Percentiles rank a stretch among this genome's conserved stretches.
These are phyloP conservation scores for Leucaena leucocephala DNA, from an alignment of 306 rosid genomes.

Conservation along the genomic window DNA sequence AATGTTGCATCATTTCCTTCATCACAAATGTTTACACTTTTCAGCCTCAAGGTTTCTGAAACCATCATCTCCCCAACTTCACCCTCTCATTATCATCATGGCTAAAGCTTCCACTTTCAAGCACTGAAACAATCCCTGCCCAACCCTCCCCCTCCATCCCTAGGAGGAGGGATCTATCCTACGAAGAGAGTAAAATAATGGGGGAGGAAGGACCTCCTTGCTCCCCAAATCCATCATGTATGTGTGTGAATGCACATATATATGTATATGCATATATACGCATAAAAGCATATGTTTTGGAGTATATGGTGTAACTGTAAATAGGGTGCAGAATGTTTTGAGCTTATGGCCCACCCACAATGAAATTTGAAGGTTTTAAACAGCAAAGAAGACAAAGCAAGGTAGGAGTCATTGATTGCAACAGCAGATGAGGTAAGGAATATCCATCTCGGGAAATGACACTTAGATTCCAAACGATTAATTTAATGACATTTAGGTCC, in stretches of 20 bases:
- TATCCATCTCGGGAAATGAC: neutral
- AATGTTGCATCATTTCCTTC: neutral
- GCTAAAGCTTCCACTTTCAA: too few relatives aligned
- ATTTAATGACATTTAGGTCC: neutral
- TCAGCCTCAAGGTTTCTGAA: constrained; percentile 4
- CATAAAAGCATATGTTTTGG: neutral
- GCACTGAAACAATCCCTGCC: neutral
- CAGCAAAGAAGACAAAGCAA: neutral
- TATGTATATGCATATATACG: neutral
- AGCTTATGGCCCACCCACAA: neutral
- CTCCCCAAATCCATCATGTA: too few relatives aligned
- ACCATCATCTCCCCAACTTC: neutral
- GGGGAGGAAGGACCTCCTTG: neutral
- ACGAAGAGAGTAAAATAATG: neutral
- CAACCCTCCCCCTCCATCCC: neutral
- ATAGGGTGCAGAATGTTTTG: neutral
- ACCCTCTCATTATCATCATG: neutral
- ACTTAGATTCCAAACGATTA: neutral
- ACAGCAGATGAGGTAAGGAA: neutral
- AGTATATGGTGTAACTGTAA: neutral
- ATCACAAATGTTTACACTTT: neutral
- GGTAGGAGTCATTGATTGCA: neutral
- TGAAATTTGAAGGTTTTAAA: neutral
- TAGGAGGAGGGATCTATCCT: neutral
- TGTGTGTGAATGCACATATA: neutral